A percentile compares a stretch with the other conserved stretches of the same genome.
These are phyloP conservation scores for Corchorus olitorius DNA, from an alignment of 345 rosid genomes.

Conservation along the genomic window DNA sequence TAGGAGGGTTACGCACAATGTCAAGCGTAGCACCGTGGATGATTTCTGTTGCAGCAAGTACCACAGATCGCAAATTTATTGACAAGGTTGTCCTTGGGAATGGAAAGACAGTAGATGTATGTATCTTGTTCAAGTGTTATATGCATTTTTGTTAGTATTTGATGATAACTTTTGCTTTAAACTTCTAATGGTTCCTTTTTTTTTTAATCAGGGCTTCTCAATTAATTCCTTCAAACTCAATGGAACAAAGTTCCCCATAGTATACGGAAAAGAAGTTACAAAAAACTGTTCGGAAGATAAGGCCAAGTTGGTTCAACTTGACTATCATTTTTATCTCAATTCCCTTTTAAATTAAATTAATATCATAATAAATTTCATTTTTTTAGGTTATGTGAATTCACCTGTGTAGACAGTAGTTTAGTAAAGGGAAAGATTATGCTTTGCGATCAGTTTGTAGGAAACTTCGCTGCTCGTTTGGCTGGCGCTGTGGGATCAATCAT, in stretches of 20 bases:
- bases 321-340: constrained; percentile 43
- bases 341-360: constrained; percentile 42
- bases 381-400: constrained; percentile 41
- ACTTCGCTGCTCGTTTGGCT: constrained; percentile 16
- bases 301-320: constrained; percentile 24
- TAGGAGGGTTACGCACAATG: too few relatives aligned
- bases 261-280: constrained; percentile 38
- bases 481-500: constrained; percentile 41
- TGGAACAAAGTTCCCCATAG: constrained; percentile 32
- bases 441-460: not conserved
- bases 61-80: too few relatives aligned
- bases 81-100: too few relatives aligned
- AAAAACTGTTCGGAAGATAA: constrained; percentile 2
- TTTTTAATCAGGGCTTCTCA: constrained; percentile 35
- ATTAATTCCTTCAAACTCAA: constrained; percentile 33
- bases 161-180: too few relatives aligned
- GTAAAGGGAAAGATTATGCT: too few relatives aligned
- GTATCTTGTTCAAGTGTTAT: too few relatives aligned
- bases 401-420: not conserved
- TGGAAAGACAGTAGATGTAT: too few relatives aligned
- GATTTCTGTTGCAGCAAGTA: too few relatives aligned
- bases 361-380: constrained; percentile 6
- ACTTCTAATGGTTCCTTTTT: not conserved
- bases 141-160: not conserved
- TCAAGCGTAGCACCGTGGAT: too few relatives aligned